A percentile compares a stretch with the other conserved stretches of the same genome.
Evolutionary conservation across 805 yeast species (phyloP).

Genomic region (Wickerhamiella brachini): DNA sequence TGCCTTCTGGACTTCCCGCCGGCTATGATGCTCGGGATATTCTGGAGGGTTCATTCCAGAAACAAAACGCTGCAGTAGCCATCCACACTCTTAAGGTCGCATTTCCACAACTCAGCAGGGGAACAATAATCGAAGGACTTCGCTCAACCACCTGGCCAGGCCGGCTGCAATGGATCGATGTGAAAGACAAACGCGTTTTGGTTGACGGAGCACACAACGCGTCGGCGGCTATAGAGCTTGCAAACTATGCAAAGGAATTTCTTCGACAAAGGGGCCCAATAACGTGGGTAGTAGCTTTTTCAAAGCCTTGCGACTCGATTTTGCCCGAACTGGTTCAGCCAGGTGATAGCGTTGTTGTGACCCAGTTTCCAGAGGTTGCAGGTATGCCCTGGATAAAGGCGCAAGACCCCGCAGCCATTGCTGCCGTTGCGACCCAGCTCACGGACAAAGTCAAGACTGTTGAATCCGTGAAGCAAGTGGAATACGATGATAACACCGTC

Average conservation of each 20-base stretch:
- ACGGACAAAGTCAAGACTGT: constrained; percentile 17
- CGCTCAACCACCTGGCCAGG: constrained; percentile 68
- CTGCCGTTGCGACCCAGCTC: constrained; percentile 9
- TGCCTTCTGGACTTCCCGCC: constrained; percentile 4
- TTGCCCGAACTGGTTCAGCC: constrained; percentile 35
- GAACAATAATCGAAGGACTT: constrained; percentile 39
- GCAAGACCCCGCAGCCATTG: constrained; percentile 26
- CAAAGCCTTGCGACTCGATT: constrained; percentile 46
- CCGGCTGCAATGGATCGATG: constrained; percentile 43
- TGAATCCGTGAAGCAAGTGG: constrained; percentile 18
- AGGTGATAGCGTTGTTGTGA: constrained; percentile 45
- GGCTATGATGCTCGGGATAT: constrained; percentile 29
- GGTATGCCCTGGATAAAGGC: constrained; percentile 91
- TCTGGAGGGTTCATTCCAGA: constrained; percentile 60
- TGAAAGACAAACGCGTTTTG: constrained; percentile 28
- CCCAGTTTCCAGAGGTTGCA: constrained; percentile 56
- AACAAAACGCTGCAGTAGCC: constrained; percentile 41
- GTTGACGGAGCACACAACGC: constrained; percentile 92
- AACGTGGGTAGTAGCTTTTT: constrained; percentile 58
- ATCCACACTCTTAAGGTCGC: not conserved
- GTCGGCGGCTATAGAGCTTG: constrained; percentile 66
- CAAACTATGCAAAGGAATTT: constrained; percentile 32
- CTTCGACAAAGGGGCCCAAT: constrained; percentile 24
- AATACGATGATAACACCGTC: constrained; percentile 26
- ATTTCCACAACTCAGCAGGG: constrained; percentile 23